A percentile compares a stretch with the other conserved stretches of the same genome.
These are phyloP conservation scores for Xenosphaeropsis pyriputrescens DNA, from an alignment of 2,329 filamentous ascomycete genomes.

Conservation along the genomic window DNA sequence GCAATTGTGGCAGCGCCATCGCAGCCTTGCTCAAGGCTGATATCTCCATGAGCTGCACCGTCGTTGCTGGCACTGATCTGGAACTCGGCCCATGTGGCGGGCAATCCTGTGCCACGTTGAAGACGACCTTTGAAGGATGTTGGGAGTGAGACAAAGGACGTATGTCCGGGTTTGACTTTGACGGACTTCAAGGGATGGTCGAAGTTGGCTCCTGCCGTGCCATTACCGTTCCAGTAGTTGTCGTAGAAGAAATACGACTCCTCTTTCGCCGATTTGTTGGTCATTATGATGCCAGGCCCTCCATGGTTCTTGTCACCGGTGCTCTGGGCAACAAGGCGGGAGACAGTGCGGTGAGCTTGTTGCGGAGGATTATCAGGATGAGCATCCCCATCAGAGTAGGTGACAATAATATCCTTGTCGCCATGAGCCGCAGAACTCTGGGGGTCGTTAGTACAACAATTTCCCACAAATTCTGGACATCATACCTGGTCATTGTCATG, in stretches of 20 bases:
- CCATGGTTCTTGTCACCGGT: no score
- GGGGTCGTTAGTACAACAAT: not conserved
- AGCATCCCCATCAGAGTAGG: constrained; percentile 19
- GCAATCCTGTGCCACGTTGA: constrained; percentile 21
- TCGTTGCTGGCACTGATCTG: constrained; percentile 22
- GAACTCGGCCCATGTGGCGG: constrained; percentile 24
- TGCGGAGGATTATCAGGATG: not conserved
- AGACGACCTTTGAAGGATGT: constrained; percentile 24
- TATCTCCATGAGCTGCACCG: constrained; percentile 21
- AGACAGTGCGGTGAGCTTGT: not conserved
- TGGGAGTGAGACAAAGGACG: constrained; percentile 17
- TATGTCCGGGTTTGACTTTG: constrained; percentile 16
- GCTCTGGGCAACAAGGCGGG: no score
- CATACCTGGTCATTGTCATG: constrained; percentile 15
- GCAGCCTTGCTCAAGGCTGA: constrained; percentile 21
- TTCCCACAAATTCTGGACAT: no score
- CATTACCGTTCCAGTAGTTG: constrained; percentile 26
- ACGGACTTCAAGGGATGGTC: constrained; percentile 21
- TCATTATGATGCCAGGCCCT: constrained; percentile 21
- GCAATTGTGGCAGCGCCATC: constrained; percentile 22
- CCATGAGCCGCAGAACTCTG: constrained; percentile 22
- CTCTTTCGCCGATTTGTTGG: constrained; percentile 19
- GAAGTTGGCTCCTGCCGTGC: constrained; percentile 23
- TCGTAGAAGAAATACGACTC: constrained; percentile 24
- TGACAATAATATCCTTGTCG: constrained; percentile 23